These are phyloP conservation scores for Claviceps maximensis DNA, from an alignment of 2,329 filamentous ascomycete species.

Conservation along the genomic window DNA sequence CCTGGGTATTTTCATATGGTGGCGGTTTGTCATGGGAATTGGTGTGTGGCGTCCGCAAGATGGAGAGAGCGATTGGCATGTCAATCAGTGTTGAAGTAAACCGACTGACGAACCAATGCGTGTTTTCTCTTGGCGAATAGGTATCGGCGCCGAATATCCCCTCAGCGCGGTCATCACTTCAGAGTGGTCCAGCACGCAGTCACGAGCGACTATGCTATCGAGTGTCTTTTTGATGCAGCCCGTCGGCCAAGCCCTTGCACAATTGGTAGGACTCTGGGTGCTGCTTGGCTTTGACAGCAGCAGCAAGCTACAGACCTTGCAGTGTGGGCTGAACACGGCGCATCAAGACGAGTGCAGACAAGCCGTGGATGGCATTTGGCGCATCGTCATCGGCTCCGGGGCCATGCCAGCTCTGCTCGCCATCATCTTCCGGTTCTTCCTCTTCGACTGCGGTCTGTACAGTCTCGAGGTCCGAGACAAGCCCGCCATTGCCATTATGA, in stretches of 20 bases:
- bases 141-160: slow-evolving; percentile 57
- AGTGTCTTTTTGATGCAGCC: slow-evolving; percentile 59
- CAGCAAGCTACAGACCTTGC: slow-evolving; percentile 28
- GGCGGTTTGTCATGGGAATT: slow-evolving; percentile 41
- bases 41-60: slow-evolving; percentile 19
- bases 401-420: slow-evolving; percentile 50
- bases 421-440: slow-evolving; percentile 52
- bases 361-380: slow-evolving; percentile 48
- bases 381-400: slow-evolving; percentile 53
- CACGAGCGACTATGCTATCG: slow-evolving; percentile 54
- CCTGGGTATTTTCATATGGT: slow-evolving; percentile 37
- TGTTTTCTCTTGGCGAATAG: slow-evolving; percentile 17
- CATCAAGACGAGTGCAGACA: slow-evolving; percentile 32
- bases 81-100: background rate
- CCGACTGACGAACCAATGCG: background rate
- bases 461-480: slow-evolving; percentile 52
- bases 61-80: background rate
- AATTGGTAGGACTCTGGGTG: slow-evolving; percentile 44
- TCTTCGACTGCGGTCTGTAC: slow-evolving; percentile 53
- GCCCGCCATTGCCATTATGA: slow-evolving; percentile 42
- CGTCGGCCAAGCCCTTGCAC: slow-evolving; percentile 51
- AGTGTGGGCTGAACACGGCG: slow-evolving; percentile 32
- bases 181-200: slow-evolving; percentile 49
- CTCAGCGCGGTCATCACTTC: slow-evolving; percentile 54
- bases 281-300: slow-evolving; percentile 31